Evolutionary conservation across 352 stramenopile genomes (phyloP).

Genomic region (Globisporangium ultimum): DNA sequence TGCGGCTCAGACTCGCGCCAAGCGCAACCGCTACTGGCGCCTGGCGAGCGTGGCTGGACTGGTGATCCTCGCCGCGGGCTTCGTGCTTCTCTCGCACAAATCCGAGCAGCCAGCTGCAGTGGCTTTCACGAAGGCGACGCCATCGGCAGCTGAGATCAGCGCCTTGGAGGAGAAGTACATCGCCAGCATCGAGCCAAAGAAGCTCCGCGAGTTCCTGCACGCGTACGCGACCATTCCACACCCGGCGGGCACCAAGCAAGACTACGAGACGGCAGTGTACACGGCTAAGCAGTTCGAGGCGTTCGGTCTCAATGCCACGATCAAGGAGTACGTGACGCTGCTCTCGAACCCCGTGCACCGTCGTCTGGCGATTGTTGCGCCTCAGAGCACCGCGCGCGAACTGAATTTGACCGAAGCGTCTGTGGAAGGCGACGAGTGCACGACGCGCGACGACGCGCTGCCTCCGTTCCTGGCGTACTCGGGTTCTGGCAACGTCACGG

Average conservation of each 20-base stretch:
- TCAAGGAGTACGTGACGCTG: slow-evolving; percentile 33
- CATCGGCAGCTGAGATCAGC: not conserved
- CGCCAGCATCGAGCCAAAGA: not conserved
- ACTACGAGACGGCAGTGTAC: slow-evolving; percentile 31
- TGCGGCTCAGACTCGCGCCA: not conserved
- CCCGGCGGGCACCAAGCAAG: slow-evolving; percentile 17
- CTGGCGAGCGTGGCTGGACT: slow-evolving; percentile 14
- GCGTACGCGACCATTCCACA: slow-evolving; percentile 8
- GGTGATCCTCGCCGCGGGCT: slow-evolving; percentile 3
- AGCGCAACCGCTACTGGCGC: not conserved
- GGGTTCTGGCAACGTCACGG: slow-evolving; percentile 68
- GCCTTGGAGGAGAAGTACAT: slow-evolving; percentile 8
- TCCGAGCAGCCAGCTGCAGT: not conserved
- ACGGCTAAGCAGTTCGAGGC: slow-evolving; percentile 23
- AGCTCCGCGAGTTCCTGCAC: slow-evolving; percentile 11
- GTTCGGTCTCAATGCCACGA: slow-evolving; percentile 34
- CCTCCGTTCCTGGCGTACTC: slow-evolving; percentile 85
- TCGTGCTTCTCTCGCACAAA: slow-evolving; percentile 6
- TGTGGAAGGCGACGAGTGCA: slow-evolving; percentile 65
- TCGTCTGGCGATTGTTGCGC: slow-evolving; percentile 40
- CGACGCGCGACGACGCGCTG: slow-evolving; percentile 44
- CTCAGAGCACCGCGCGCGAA: slow-evolving; percentile 20
- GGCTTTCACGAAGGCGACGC: not conserved
- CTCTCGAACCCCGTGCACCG: slow-evolving; percentile 59
- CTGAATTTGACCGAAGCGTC: slow-evolving; percentile 57